Percentiles rank a stretch among this genome's conserved stretches.
phyloP scores from a whole-genome alignment of 176 grass and related monocot genomes.

The Paspalum notatum region DNA sequence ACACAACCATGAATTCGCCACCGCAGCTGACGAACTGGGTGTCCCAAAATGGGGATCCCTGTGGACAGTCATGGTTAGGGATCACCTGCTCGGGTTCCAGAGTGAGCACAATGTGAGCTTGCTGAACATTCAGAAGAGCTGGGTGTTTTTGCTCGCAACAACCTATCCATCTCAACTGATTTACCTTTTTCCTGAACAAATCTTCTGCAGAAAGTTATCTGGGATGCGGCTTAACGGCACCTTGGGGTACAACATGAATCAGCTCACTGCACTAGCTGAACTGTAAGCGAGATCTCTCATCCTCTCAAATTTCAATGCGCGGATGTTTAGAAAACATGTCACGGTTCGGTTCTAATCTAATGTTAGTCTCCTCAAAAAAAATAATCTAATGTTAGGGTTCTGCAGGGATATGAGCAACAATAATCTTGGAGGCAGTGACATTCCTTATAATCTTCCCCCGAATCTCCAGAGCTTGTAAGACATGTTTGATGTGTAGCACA shows the following conservation, averaged over 20 bases:
- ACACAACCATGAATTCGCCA: conserved; percentile 73
- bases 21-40: conserved; percentile 78
- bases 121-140: conserved; percentile 28
- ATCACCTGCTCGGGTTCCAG: conserved; percentile 72
- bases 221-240: conserved; percentile 76
- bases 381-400: conserved; percentile 46
- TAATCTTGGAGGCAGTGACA: conserved; percentile 70
- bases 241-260: conserved; percentile 87
- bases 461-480: conserved; percentile 84
- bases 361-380: too few species aligned
- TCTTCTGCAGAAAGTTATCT: conserved; percentile 62
- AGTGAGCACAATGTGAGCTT: conserved; percentile 84
- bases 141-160: not conserved
- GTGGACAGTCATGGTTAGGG: conserved; percentile 76
- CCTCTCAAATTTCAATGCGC: not conserved
- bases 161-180: conserved; percentile 24
- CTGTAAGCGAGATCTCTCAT: conserved; percentile 62
- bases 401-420: conserved; percentile 89
- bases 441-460: conserved; percentile 90
- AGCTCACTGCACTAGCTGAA: conserved; percentile 65
- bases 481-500: not conserved
- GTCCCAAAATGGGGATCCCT: conserved; percentile 82
- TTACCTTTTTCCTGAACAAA: conserved; percentile 21
- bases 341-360: conserved; percentile 14
- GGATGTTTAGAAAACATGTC: not conserved